Conservation (phyloP, 129 eudicot species). For the Kitagawia praeruptora region DNA sequence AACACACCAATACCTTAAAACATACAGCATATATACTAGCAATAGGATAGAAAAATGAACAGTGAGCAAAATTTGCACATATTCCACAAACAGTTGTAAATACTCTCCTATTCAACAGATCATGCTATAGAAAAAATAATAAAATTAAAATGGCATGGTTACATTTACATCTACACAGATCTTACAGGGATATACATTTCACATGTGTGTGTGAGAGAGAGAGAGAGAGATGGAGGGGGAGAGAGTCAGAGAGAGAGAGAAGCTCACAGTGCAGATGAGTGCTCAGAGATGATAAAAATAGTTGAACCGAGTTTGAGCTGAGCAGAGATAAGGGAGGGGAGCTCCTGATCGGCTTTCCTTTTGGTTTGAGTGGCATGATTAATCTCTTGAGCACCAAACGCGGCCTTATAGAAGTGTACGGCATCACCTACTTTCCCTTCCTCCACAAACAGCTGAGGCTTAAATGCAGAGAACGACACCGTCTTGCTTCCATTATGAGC, state of each 20-base stretch:
- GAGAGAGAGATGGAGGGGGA: not conserved
- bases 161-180: not conserved
- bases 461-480: constrained; percentile 49
- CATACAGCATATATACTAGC: not conserved
- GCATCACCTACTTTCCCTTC: constrained; percentile 65
- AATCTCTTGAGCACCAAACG: constrained; percentile 83
- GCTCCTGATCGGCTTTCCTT: constrained; percentile 89
- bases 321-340: constrained; percentile 60
- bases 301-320: constrained; percentile 62
- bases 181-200: not conserved
- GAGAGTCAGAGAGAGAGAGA: not conserved
- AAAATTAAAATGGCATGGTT: not conserved
- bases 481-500: constrained; percentile 19
- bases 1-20: not conserved
- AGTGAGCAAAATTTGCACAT: not conserved
- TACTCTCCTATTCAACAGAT: not conserved
- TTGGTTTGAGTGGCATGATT: constrained; percentile 50
- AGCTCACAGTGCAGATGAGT: constrained; percentile 38
- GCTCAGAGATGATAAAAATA: constrained; percentile 48
- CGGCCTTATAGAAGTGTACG: constrained; percentile 72
- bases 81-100: not conserved
- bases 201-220: not conserved
- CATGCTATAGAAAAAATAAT: not conserved
- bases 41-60: not conserved
- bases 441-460: constrained; percentile 57